phyloP scores from a whole-genome alignment of 129 eudicot genomes.

The Calendula officinalis region DNA sequence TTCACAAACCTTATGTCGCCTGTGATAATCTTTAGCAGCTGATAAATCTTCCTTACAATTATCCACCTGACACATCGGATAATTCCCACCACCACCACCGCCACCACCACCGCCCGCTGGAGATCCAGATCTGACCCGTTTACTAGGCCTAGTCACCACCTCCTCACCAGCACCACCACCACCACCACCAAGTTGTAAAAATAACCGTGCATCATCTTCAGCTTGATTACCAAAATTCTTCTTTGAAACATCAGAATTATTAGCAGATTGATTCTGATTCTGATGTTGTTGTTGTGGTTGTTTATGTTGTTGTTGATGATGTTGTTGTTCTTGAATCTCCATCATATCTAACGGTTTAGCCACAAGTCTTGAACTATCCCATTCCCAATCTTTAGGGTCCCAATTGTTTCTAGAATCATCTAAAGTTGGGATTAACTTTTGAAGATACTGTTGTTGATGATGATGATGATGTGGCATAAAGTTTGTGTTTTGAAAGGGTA shows the following conservation, averaged over 20 bases:
- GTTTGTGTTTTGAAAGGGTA: conserved; percentile 46
- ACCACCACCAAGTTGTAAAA: conserved; percentile 63
- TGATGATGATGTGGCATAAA: conserved; percentile 36
- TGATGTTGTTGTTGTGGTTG: conserved; percentile 17
- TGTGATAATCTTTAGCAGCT: conserved; percentile 82
- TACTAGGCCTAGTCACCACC: conserved; percentile 57
- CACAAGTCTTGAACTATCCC: conserved; percentile 77
- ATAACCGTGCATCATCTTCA: conserved; percentile 46
- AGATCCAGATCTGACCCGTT: conserved; percentile 81
- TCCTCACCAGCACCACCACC: conserved; percentile 46
- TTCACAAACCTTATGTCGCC: conserved; percentile 95
- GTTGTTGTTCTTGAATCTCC: conserved; percentile 28
- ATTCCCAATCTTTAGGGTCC: conserved; percentile 74
- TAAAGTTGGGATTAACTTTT: conserved; percentile 30
- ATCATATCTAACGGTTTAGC: conserved; percentile 62
- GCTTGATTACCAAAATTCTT: conserved; percentile 24
- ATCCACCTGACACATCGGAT: conserved; percentile 94
- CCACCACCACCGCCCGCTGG: conserved; percentile 59
- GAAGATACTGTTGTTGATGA: conserved; percentile 41
- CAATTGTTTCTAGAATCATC: conserved; percentile 45
- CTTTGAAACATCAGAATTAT: conserved; percentile 23
- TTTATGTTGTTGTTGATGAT: conserved; percentile 16
- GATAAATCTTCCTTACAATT: conserved; percentile 86
- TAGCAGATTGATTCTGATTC: conserved; percentile 9
- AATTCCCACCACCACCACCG: conserved; percentile 42